A percentile compares a stretch with the other conserved stretches of the same genome.
phyloP scores from a whole-genome alignment of 2,329 filamentous ascomycete genomes.

The Fusarium neocosmosporiellum region DNA sequence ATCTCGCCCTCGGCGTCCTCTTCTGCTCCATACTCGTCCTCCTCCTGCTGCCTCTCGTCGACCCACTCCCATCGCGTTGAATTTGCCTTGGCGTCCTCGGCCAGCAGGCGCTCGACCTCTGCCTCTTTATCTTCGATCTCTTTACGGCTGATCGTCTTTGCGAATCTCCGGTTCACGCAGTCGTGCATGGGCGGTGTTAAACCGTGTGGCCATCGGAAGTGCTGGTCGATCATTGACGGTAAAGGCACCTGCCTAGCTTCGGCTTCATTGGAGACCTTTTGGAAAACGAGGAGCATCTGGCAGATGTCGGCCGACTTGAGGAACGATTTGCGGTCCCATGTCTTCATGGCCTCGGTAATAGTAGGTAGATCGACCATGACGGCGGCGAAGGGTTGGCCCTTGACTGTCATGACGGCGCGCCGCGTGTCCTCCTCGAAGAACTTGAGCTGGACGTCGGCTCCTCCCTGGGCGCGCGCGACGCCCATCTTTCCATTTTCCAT shows the following conservation, averaged over 20 bases:
- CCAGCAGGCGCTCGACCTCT: slow-evolving; percentile 79
- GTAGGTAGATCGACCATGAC: slow-evolving; percentile 86
- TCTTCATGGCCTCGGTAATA: slow-evolving; percentile 92
- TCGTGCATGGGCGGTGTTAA: slow-evolving; percentile 90
- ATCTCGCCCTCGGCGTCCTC: slow-evolving; percentile 63
- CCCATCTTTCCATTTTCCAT: slow-evolving; percentile 85
- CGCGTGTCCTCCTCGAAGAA: slow-evolving; percentile 81
- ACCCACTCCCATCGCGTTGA: slow-evolving; percentile 74
- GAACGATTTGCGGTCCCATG: slow-evolving; percentile 88
- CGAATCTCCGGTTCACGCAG: slow-evolving; percentile 83
- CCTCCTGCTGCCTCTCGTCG: slow-evolving; percentile 59
- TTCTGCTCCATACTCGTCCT: slow-evolving; percentile 59
- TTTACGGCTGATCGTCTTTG: slow-evolving; percentile 83
- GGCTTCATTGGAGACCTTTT: slow-evolving; percentile 72
- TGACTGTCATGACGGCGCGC: slow-evolving; percentile 77
- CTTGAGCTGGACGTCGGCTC: slow-evolving; percentile 82
- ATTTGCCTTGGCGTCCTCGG: slow-evolving; percentile 72
- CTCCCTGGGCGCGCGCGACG: slow-evolving; percentile 68
- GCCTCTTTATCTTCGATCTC: slow-evolving; percentile 88
- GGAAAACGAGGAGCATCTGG: slow-evolving; percentile 87
- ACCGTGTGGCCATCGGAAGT: slow-evolving; percentile 83
- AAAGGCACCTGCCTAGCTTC: slow-evolving; percentile 75
- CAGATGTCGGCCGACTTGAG: slow-evolving; percentile 91
- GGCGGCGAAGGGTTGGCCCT: slow-evolving; percentile 78
- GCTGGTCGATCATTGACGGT: slow-evolving; percentile 76